Conservation (phyloP, 331 rosid species). For the Rosa hybrid region DNA sequence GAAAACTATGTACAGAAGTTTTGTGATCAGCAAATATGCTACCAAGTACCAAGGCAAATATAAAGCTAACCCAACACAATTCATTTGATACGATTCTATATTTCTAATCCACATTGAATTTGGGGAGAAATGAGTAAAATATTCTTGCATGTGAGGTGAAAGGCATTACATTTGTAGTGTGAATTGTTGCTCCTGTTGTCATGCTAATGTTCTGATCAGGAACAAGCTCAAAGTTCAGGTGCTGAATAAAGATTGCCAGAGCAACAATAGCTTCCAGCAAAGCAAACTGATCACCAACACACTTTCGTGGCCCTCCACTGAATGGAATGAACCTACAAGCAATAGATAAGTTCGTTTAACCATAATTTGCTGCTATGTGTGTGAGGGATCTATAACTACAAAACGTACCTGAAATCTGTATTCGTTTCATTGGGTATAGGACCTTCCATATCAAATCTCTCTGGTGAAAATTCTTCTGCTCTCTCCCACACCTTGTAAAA, state of each 20-base stretch:
- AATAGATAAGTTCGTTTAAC: slow-evolving; percentile 29
- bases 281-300: slow-evolving; percentile 97
- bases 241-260: slow-evolving; percentile 77
- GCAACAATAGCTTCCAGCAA: slow-evolving; percentile 80
- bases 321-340: slow-evolving; percentile 83
- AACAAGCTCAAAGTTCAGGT: slow-evolving; percentile 75
- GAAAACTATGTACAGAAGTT: neutral
- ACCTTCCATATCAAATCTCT: slow-evolving; percentile 80
- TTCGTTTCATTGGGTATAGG: slow-evolving; percentile 88
- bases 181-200: slow-evolving; percentile 99
- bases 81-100: neutral
- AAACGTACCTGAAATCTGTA: slow-evolving; percentile 77
- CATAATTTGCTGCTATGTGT: slow-evolving; percentile 21
- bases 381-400: slow-evolving; percentile 1
- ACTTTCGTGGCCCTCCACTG: slow-evolving; percentile 97
- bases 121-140: neutral
- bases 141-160: neutral
- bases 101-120: neutral
- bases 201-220: slow-evolving; percentile 84
- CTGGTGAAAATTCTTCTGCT: slow-evolving; percentile 92
- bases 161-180: slow-evolving; percentile 76
- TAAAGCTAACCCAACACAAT: neutral
- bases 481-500: slow-evolving; percentile 84
- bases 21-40: neutral
- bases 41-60: neutral